Base-by-base conservation (phyloP, 306 rosid species). In the Ziziphus jujuba region DNA sequence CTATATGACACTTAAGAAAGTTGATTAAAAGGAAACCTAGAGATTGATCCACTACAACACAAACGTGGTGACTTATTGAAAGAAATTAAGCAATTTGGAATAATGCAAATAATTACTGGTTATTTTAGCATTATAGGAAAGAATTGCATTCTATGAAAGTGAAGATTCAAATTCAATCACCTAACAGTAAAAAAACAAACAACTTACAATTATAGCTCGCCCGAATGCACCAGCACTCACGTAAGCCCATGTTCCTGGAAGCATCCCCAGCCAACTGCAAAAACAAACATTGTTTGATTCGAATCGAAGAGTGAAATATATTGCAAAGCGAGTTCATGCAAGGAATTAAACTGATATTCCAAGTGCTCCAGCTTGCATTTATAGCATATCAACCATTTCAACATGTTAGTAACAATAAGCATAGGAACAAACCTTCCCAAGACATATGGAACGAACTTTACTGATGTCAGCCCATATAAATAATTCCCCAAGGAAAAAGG, bases 181-280 rank as follows among this genome's bases (percentile, higher is more conserved):
- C 50, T n/a, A 59, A 16, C 10, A 51, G 35, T 43, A 55, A 44
- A 62, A 63, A 56, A 68, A 54, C 25, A 59, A 69, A 34, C 70
- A 75, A 92, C 98, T 90, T 78, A 93, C 97, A 72, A 93, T 83
- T 64, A 93, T 83, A 24, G 97, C 99, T 70, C 99, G 85, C 75
- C 99, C 99, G 79, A 93, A 90, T 68, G 99, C 99, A 63, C 99
- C 99, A 10, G 99, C 99, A 77, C 99, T 90, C 73, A 93, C 99
- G 23, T 93, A 93, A 68, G 99, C 99, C 99, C 99, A 93, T 67
- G 99, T 74, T 77, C 99, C 99, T n/a, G 99, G 99, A 82, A 93
- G 99, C 99, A 93, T 93, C 72, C 99, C 99, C 69, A 93, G 56
- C 99, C 99, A 93, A 81, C 99, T 93, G 95, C 82, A 63, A 35